These are phyloP conservation scores for Talaromyces ruber DNA, from an alignment of 495 filamentous ascomycete species.

Conservation along the genomic window DNA sequence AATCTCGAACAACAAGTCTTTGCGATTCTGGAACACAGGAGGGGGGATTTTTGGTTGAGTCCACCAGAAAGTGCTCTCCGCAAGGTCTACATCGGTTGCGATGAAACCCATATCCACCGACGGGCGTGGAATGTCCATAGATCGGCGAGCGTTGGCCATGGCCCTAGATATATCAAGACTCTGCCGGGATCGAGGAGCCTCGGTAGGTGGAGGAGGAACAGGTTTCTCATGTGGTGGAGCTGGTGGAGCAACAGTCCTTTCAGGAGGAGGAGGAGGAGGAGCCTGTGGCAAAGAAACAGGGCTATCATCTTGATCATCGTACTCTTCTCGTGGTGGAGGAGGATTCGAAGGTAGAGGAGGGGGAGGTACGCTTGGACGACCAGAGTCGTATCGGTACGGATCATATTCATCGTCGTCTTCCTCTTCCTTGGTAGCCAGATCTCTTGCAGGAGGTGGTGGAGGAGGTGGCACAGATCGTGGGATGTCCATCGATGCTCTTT, in stretches of 20 bases:
- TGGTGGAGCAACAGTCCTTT: slow-evolving; percentile 15
- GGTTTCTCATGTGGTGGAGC: slow-evolving; percentile 15
- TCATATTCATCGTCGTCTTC: slow-evolving; percentile 60
- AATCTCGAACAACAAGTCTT: slow-evolving; percentile 73
- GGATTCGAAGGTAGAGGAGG: slow-evolving; percentile 16
- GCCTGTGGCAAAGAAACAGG: slow-evolving; percentile 29
- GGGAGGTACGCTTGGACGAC: slow-evolving; percentile 16
- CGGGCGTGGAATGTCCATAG: slow-evolving; percentile 60
- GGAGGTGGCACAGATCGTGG: slow-evolving; percentile 37
- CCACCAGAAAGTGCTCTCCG: slow-evolving; percentile 72
- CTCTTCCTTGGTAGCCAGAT: slow-evolving; percentile 21
- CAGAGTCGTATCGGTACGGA: slow-evolving; percentile 56
- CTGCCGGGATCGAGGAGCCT: slow-evolving; percentile 43
- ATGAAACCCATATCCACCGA: slow-evolving; percentile 72
- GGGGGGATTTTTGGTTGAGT: slow-evolving; percentile 61
- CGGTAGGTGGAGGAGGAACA: slow-evolving; percentile 14
- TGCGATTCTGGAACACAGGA: slow-evolving; percentile 70
- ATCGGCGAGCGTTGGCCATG: slow-evolving; percentile 47
- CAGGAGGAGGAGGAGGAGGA: slow-evolving; percentile 4
- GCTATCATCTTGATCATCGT: slow-evolving; percentile 11
- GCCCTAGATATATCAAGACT: slow-evolving; percentile 61
- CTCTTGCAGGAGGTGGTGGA: slow-evolving; percentile 52
- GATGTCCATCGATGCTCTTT: slow-evolving; percentile 10
- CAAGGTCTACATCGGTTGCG: slow-evolving; percentile 79
- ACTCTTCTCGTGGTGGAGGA: neutral